Percentiles rank a stretch among this genome's conserved stretches.
Evolutionary conservation across 352 stramenopile genomes (phyloP).

Genomic region (Pythium insidiosum): DNA sequence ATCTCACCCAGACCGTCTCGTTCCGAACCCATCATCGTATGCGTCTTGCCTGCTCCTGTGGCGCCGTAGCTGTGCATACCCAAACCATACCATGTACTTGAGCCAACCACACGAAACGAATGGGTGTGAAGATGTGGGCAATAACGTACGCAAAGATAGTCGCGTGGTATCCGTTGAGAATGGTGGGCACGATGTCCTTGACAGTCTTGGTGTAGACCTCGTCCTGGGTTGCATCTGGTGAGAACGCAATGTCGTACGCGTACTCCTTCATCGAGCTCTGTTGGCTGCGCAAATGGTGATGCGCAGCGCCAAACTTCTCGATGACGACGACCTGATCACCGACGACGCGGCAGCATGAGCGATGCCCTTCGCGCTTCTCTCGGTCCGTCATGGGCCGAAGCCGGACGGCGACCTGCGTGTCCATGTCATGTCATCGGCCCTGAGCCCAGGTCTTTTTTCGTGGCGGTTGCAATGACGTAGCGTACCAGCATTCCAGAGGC

Average conservation of each 20-base stretch:
- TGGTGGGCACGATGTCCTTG: slow-evolving; percentile 49
- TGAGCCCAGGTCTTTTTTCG: too few relatives aligned
- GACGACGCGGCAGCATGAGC: slow-evolving; percentile 42
- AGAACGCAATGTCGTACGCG: slow-evolving; percentile 51
- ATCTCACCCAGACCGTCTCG: slow-evolving; percentile 39
- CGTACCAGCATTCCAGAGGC: slow-evolving; percentile 34
- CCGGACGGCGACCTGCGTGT: slow-evolving; percentile 41
- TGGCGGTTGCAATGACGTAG: too few relatives aligned
- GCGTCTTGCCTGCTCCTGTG: slow-evolving; percentile 57
- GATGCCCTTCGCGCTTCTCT: slow-evolving; percentile 36
- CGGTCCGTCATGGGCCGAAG: slow-evolving; percentile 32
- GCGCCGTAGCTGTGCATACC: slow-evolving; percentile 28
- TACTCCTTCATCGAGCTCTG: slow-evolving; percentile 49
- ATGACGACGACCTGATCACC: slow-evolving; percentile 61
- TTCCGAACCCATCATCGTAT: slow-evolving; percentile 68
- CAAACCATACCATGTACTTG: neutral
- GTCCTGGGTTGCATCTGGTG: slow-evolving; percentile 32
- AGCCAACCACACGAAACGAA: too few relatives aligned
- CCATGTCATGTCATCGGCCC: too few relatives aligned
- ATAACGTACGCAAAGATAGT: slow-evolving; percentile 63
- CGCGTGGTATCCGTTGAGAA: slow-evolving; percentile 73
- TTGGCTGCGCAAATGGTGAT: slow-evolving; percentile 43
- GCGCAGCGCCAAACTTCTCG: slow-evolving; percentile 38
- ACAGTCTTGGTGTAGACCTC: slow-evolving; percentile 53
- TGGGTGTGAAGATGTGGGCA: neutral